phyloP scores from a whole-genome alignment of 2,329 filamentous ascomycete genomes.

The Rhynchosporium graminicola region DNA sequence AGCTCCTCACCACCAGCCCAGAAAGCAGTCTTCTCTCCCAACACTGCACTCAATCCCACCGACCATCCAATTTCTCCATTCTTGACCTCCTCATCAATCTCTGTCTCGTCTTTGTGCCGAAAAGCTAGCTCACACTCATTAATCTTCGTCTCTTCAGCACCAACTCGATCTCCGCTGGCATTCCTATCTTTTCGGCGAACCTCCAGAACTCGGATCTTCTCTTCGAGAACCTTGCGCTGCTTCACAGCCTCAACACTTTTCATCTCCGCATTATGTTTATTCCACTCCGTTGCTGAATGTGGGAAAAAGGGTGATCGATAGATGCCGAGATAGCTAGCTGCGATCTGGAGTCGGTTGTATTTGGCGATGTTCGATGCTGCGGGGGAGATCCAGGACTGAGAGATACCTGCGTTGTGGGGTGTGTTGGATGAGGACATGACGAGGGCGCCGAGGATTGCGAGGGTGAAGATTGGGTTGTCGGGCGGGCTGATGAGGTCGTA shows the following conservation, averaged over 20 bases:
- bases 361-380: not conserved
- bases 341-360: constrained; percentile 9
- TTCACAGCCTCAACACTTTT: not conserved
- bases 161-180: not conserved
- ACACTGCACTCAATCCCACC: constrained; percentile 8
- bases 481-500: too few species aligned
- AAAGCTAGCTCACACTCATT: not conserved
- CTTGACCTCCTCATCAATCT: not conserved
- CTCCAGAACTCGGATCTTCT: not conserved
- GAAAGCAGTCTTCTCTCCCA: constrained; percentile 7
- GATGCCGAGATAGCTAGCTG: constrained; percentile 4
- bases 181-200: not conserved
- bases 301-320: constrained; percentile 9
- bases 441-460: not conserved
- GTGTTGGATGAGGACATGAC: not conserved
- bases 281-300: not conserved
- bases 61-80: not conserved
- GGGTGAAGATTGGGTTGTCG: not conserved
- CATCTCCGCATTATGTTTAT: constrained; percentile 1
- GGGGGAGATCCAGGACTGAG: constrained; percentile 18
- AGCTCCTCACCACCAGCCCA: constrained; percentile 13
- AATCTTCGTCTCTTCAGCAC: not conserved
- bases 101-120: not conserved
- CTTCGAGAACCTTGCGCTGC: not conserved
- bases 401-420: constrained; percentile 1